Conservation (phyloP, 352 stramenopile species). For the Pythium sp. region DNA sequence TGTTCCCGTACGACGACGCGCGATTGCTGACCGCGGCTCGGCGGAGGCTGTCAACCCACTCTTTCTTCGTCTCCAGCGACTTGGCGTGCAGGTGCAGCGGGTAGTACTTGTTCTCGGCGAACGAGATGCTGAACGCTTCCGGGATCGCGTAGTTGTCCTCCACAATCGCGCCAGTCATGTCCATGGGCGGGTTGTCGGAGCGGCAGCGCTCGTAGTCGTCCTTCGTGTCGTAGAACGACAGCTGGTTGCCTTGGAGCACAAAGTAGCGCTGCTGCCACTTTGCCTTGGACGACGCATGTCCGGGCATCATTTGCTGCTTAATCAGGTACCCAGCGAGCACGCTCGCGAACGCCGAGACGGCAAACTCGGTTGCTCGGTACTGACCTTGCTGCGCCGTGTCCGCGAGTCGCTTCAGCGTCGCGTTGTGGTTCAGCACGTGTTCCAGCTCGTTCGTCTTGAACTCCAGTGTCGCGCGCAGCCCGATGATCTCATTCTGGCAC, state of each 20-base stretch:
- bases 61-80: slow-evolving; percentile 68
- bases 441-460: slow-evolving; percentile 88
- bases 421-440: slow-evolving; percentile 86
- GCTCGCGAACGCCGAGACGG: slow-evolving; percentile 60
- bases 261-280: slow-evolving; percentile 90
- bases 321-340: slow-evolving; percentile 84
- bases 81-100: slow-evolving; percentile 81
- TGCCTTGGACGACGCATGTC: slow-evolving; percentile 33
- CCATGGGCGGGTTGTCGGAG: slow-evolving; percentile 77
- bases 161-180: slow-evolving; percentile 68
- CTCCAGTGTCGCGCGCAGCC: slow-evolving; percentile 67
- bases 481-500: slow-evolving; percentile 59
- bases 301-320: slow-evolving; percentile 70
- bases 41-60: slow-evolving; percentile 79
- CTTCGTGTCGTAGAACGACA: slow-evolving; percentile 86
- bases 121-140: slow-evolving; percentile 81
- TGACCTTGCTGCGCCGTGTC: slow-evolving; percentile 85
- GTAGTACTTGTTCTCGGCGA: slow-evolving; percentile 78
- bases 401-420: slow-evolving; percentile 80
- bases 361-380: slow-evolving; percentile 83
- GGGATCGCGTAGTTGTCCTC: slow-evolving; percentile 77
- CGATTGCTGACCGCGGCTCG: slow-evolving; percentile 36
- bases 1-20: slow-evolving; percentile 16
- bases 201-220: slow-evolving; percentile 84
- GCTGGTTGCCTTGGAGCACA: slow-evolving; percentile 70